A percentile compares a stretch with the other conserved stretches of the same genome.
phyloP scores from a whole-genome alignment of 1,139 yeast species.

The Hansenula lynferdii region DNA sequence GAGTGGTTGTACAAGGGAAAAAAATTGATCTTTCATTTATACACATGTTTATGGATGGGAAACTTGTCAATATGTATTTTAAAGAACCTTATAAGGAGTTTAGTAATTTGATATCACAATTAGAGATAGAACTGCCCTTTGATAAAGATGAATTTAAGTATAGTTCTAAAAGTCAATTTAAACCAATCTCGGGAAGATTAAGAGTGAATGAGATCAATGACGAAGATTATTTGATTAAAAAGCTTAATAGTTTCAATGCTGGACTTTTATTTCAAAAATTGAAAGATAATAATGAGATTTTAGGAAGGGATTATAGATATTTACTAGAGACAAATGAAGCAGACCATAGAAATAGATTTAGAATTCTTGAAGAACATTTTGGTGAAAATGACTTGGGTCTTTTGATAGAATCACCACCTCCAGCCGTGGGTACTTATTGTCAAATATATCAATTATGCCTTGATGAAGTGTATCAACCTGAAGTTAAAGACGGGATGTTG shows the following conservation, averaged over 20 bases:
- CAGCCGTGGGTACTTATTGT: background rate
- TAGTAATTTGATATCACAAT: background rate
- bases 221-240: background rate
- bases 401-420: background rate
- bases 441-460: background rate
- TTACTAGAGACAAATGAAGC: background rate
- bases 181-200: background rate
- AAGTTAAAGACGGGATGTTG: background rate
- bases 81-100: background rate
- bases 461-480: background rate
- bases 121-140: background rate
- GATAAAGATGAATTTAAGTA: background rate
- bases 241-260: background rate
- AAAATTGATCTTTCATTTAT: slow-evolving; percentile 1
- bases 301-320: background rate
- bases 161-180: background rate
- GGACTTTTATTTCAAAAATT: background rate
- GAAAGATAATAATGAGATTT: background rate
- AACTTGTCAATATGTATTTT: background rate
- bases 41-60: background rate
- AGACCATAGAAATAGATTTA: background rate
- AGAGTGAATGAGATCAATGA: background rate
- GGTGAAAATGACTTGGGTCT: background rate
- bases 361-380: background rate
- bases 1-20: background rate